These are phyloP conservation scores for Termitomyces sp. DNA, from an alignment of 768 basidiomycete species.

Conservation along the genomic window DNA sequence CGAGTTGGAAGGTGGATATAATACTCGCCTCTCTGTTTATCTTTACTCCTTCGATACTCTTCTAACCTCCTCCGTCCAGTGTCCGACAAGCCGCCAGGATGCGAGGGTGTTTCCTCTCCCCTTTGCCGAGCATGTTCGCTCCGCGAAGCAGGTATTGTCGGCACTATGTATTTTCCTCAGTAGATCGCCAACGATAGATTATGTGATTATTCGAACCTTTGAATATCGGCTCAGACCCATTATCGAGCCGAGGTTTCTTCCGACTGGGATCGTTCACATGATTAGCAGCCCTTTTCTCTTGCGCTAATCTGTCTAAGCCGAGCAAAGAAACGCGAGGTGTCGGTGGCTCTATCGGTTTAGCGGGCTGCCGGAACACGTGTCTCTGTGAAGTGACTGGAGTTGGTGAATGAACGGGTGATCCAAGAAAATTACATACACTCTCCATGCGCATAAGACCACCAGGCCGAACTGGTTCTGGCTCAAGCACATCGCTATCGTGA, in stretches of 20 bases:
- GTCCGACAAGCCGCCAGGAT: constrained; percentile 85
- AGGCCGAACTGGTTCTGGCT: constrained; percentile 69
- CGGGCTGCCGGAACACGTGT: constrained; percentile 79
- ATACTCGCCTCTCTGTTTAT: constrained; percentile 59
- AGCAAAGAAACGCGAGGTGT: constrained; percentile 77
- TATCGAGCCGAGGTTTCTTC: constrained; percentile 62
- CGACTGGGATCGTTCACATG: constrained; percentile 48
- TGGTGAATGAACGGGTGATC: background rate
- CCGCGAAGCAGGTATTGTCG: constrained; percentile 58
- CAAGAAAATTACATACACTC: constrained; percentile 35
- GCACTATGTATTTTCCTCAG: constrained; percentile 53
- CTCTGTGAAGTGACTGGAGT: constrained; percentile 34
- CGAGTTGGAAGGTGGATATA: background rate
- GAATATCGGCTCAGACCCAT: constrained; percentile 69
- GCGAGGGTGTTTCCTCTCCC: constrained; percentile 90
- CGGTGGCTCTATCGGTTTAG: constrained; percentile 66
- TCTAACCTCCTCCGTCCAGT: constrained; percentile 66
- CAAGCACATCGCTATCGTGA: constrained; percentile 76
- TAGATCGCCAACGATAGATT: background rate
- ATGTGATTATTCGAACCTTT: constrained; percentile 60
- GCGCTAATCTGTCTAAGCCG: constrained; percentile 84
- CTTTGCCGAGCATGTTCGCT: constrained; percentile 61
- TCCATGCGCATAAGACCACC: constrained; percentile 77
- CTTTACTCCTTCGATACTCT: constrained; percentile 66
- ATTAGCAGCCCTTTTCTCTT: constrained; percentile 74